These are phyloP conservation scores for Bertia moriformis DNA, from an alignment of 2,329 filamentous ascomycete species.

Conservation along the genomic window DNA sequence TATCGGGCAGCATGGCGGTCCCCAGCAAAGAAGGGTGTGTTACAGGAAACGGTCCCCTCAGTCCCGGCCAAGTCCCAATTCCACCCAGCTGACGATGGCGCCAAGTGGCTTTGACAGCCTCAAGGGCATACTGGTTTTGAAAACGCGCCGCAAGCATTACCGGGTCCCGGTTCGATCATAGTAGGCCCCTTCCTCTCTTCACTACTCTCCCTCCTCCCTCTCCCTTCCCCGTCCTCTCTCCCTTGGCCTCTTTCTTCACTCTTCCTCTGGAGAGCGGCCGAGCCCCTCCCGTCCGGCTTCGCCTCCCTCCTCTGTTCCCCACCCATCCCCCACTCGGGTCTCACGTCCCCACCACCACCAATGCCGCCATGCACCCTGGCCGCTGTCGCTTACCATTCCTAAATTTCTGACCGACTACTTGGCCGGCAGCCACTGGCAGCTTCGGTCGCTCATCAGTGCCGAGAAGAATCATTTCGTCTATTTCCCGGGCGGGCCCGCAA, in stretches of 20 bases:
- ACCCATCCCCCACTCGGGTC: constrained; percentile 14
- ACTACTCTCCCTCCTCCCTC: no score
- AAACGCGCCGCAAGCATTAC: constrained; percentile 50
- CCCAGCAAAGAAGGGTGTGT: no score
- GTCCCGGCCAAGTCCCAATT: no score
- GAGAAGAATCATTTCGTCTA: constrained; percentile 67
- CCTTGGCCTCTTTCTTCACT: constrained; percentile 3
- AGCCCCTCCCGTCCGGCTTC: no score
- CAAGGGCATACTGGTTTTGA: no score
- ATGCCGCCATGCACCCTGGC: no score
- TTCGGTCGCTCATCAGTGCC: constrained; percentile 78
- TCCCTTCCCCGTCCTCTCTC: no score
- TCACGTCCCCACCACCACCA: constrained; percentile 13
- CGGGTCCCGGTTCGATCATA: constrained; percentile 50
- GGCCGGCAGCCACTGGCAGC: constrained; percentile 59
- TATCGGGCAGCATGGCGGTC: no score
- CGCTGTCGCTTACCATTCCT: neutral
- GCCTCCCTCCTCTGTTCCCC: constrained; percentile 3
- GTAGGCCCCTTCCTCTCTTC: constrained; percentile 34
- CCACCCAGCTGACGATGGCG: no score
- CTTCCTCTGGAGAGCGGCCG: no score
- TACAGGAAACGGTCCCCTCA: no score
- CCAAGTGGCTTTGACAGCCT: no score
- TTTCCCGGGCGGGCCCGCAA: constrained; percentile 64
- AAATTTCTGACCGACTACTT: constrained; percentile 1